A percentile compares a stretch with the other conserved stretches of the same genome.
These are phyloP conservation scores for Aspergillus ochraceus DNA, from an alignment of 2,329 filamentous ascomycete genomes.

Conservation along the genomic window DNA sequence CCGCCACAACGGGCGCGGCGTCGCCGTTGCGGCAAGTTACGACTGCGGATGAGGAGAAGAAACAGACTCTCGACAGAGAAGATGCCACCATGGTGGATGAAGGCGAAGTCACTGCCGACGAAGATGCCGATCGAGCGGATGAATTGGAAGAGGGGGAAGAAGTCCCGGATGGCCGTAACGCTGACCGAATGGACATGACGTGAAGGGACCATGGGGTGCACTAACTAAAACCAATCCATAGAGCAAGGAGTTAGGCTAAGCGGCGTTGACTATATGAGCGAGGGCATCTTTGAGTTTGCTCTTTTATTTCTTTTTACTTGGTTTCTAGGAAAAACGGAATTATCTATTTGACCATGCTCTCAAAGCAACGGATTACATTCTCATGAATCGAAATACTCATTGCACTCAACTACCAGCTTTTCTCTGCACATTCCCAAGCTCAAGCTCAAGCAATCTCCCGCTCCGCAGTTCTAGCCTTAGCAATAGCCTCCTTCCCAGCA, in stretches of 20 bases:
- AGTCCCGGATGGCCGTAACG: slow-evolving; percentile 46
- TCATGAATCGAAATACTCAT: neutral
- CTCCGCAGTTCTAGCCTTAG: slow-evolving; percentile 39
- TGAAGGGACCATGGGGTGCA: slow-evolving; percentile 11
- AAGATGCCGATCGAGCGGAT: slow-evolving; percentile 36
- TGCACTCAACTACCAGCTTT: neutral
- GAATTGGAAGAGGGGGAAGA: slow-evolving; percentile 53
- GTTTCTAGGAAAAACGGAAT: neutral
- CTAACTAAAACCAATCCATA: slow-evolving; percentile 13
- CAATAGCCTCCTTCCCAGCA: slow-evolving; percentile 44
- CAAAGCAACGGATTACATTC: slow-evolving; percentile 1
- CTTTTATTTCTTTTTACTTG: neutral
- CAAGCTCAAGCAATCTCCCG: slow-evolving; percentile 38
- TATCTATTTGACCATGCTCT: neutral
- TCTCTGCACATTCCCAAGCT: slow-evolving; percentile 21
- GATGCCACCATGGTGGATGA: slow-evolving; percentile 63
- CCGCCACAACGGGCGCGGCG: slow-evolving; percentile 26
- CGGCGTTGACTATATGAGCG: slow-evolving; percentile 18
- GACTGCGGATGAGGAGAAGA: slow-evolving; percentile 39
- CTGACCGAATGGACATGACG: slow-evolving; percentile 68
- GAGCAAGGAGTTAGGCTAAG: slow-evolving; percentile 29
- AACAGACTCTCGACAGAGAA: slow-evolving; percentile 45
- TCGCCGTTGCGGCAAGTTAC: slow-evolving; percentile 42
- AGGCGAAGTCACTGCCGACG: slow-evolving; percentile 40
- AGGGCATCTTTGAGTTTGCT: neutral